Evolutionary conservation across 768 basidiomycete species (phyloP).

Genomic region (Calvatia gigantea): DNA sequence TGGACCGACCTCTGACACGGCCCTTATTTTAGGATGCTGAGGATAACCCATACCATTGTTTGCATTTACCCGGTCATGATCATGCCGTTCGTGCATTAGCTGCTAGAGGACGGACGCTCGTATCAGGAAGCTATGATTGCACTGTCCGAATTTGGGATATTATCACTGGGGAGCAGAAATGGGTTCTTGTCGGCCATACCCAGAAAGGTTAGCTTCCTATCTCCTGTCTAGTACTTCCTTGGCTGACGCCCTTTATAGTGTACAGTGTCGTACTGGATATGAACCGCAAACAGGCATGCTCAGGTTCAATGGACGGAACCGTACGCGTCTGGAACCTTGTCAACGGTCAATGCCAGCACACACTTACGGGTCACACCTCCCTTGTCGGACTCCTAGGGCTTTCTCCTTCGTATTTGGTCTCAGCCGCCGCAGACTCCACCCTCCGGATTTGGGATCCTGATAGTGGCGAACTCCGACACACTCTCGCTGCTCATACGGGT

Average conservation of each 20-base stretch:
- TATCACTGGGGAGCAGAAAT: constrained; percentile 75
- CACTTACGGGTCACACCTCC: constrained; percentile 88
- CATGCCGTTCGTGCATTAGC: constrained; percentile 92
- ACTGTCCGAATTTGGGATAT: constrained; percentile 96
- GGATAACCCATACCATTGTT: constrained; percentile 86
- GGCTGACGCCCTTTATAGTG: constrained; percentile 41
- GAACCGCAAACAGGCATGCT: constrained; percentile 84
- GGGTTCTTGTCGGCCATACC: constrained; percentile 81
- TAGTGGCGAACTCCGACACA: constrained; percentile 73
- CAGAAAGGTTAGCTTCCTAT: constrained; percentile 68
- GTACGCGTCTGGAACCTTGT: constrained; percentile 92
- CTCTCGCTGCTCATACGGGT: constrained; percentile 87
- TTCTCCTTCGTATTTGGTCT: constrained; percentile 87
- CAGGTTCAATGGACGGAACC: constrained; percentile 97
- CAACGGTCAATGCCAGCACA: constrained; percentile 76
- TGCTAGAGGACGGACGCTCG: constrained; percentile 82
- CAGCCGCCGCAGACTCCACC: constrained; percentile 95
- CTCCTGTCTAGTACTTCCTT: background rate
- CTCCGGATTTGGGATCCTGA: constrained; percentile 93
- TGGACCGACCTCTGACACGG: constrained; percentile 7
- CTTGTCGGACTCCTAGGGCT: constrained; percentile 91
- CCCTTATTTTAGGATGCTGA: constrained; percentile 51
- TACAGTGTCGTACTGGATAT: constrained; percentile 94
- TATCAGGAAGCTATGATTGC: constrained; percentile 95
- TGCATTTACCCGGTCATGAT: constrained; percentile 84